phyloP scores from a whole-genome alignment of 805 yeast genomes.

The Blastobotrys attinorum region DNA sequence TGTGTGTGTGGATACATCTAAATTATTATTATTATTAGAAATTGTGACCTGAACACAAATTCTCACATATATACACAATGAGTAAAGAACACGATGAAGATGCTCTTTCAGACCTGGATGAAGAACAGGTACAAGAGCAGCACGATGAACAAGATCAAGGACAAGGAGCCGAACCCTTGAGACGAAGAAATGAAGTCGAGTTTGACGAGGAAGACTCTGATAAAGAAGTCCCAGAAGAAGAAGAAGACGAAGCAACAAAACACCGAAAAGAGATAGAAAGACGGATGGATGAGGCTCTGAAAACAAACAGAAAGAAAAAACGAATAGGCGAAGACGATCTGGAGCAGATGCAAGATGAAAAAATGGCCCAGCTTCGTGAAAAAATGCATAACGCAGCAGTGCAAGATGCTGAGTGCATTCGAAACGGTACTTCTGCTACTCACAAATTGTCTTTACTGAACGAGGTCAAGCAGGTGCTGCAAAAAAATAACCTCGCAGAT shows the following conservation, averaged over 20 bases:
- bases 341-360: conserved; percentile 92
- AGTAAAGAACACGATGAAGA: conserved; percentile 1
- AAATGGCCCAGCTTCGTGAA: conserved; percentile 70
- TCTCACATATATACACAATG: neutral
- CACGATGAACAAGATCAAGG: conserved; percentile 33
- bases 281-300: conserved; percentile 68
- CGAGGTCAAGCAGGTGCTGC: conserved; percentile 65
- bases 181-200: conserved; percentile 3
- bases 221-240: conserved; percentile 20
- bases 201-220: conserved; percentile 15
- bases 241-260: conserved; percentile 32
- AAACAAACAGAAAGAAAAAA: conserved; percentile 49
- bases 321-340: conserved; percentile 84
- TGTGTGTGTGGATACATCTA: conserved; percentile 1
- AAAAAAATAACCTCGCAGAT: conserved; percentile 81
- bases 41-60: neutral
- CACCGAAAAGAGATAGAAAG: conserved; percentile 76
- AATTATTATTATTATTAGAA: neutral
- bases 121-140: conserved; percentile 29
- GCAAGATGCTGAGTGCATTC: conserved; percentile 43
- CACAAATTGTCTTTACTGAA: conserved; percentile 73
- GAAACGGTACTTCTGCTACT: conserved; percentile 61
- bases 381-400: conserved; percentile 74
- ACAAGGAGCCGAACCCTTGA: conserved; percentile 13
- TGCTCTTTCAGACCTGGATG: conserved; percentile 32